Base-by-base conservation (phyloP, 2,329 filamentous ascomycete genomes). In the Atkinsonella hypoxylon region DNA sequence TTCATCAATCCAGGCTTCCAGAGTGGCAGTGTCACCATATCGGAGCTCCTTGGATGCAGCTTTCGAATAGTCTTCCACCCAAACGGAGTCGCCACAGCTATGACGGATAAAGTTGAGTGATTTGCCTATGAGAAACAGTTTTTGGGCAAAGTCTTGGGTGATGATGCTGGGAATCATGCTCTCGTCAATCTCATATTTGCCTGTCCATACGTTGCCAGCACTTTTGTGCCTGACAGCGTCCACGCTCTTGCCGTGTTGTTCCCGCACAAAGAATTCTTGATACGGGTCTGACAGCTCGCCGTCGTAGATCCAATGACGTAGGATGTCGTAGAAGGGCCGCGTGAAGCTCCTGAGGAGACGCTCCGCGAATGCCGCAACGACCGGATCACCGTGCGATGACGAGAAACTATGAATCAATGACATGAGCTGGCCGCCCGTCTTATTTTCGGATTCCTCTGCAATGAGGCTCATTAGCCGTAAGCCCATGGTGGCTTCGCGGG, bases 21-120 rank as follows among this genome's bases (percentile, higher is more conserved):
- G 77, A 1, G 85, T 94, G 0, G 88, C 88, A 8, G 90, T 96
- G 66, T 97, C 91, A 47, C 90, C 90, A 62, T 98, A 97, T 46
- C 82, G 81, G 34, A 98, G 76, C 67, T 95, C 89, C 67, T 93
- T 94, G 10, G 90, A 95, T 1, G 90, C 87, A 47, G 83, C 85
- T 63, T 94, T 95, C 30, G 90, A 95, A 68, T 98, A 97, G 32
- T 83, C 83, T 62, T 96, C 90, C 1, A 98, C 93, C 93, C 93
- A 98, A 32, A 84, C 81, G 22, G 89, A 88, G 64, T 98, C 94
- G 9, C 85, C 85, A 64, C 93, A 98, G 58, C 89, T 91, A 67
- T 96, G 90, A 22, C 93, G 84, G 64, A 98, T 96, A 67, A 98
- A 98, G 67, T 98, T 98, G 50, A 98, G 77, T 4, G 90, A 95